Base-by-base conservation (phyloP, 495 filamentous ascomycete genomes). In the Podospora pseudocomata region DNA sequence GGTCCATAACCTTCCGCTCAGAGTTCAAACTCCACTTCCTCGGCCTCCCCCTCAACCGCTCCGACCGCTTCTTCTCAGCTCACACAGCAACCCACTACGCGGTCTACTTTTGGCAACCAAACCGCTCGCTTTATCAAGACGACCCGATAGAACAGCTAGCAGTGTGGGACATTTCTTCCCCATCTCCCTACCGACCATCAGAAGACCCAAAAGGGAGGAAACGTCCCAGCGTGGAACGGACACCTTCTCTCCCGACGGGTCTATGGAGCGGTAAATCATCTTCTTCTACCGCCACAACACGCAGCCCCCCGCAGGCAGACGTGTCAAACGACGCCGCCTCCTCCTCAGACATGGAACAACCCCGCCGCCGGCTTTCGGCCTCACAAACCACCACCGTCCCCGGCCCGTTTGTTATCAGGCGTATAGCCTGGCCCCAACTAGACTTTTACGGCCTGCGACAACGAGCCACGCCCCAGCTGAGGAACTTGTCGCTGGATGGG, bases 11-110 rank as follows among this genome's bases (percentile, higher is more conserved):
- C 1, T 83, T 84, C 28, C 86, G 88, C n/a, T 89, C 87, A 67
- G 88, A 91, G 72, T 91, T 86, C 86, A 88, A 89, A 71, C 85
- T 90, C 11, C 85, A 88, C 77, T 86, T 86, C 64, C 78, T 86
- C 4, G 88, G 87, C 5, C 82, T 90, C 30, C 86, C 88, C 4
- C 70, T 90, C 9, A 87, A 85, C 72, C 80, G 82, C 20, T 75
- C 80, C 57, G 86, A 90, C 68, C 84, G 88, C 5, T 90, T 90
- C 80, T 89, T 86, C 77, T 89, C 88, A 0, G 74, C 84, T 1
- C 89, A 91, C 72, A 90, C 78, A 39, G 68, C 84, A 13, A 86
- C 82, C 0, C 86, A 91, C 67, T 91, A 90, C 72, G 87, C 84
- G 32, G 80, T 90, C 3, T 91, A 91, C 73, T 79, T 86, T 26